phyloP scores from a whole-genome alignment of 2,329 filamentous ascomycete species.

The Zasmidium angulare region DNA sequence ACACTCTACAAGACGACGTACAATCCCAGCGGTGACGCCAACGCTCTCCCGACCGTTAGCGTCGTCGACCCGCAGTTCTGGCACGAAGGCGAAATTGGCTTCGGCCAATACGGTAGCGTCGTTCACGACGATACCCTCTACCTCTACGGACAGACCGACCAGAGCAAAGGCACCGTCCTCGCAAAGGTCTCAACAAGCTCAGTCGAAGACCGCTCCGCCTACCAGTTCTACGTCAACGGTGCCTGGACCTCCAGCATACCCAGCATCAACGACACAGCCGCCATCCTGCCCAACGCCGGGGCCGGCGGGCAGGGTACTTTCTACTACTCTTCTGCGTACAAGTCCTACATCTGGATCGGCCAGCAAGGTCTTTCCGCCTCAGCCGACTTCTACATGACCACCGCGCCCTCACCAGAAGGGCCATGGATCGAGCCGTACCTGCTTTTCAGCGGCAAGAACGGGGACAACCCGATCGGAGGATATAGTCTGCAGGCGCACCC shows the following conservation, averaged over 20 bases:
- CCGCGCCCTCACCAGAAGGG: conserved; percentile 31
- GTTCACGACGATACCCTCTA: conserved; percentile 19
- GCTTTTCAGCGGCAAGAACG: conserved; percentile 21
- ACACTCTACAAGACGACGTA: conserved; percentile 23
- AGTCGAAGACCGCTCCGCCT: conserved; percentile 23
- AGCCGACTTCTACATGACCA: conserved; percentile 30
- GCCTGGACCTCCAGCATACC: conserved; percentile 22
- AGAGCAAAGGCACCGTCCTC: conserved; percentile 14
- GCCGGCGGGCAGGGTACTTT: conserved; percentile 34
- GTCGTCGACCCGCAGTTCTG: conserved; percentile 22
- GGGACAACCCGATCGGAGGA: conserved; percentile 14
- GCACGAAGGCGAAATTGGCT: conserved; percentile 18
- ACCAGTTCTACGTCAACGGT: conserved; percentile 22
- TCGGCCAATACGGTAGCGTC: conserved; percentile 24
- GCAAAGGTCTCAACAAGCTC: conserved; percentile 18
- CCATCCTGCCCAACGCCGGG: conserved; percentile 24
- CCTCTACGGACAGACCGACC: conserved; percentile 23
- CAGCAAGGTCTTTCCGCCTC: conserved; percentile 14
- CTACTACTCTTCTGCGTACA: conserved; percentile 32
- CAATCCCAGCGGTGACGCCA: conserved; percentile 3
- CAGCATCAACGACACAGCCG: conserved; percentile 11
- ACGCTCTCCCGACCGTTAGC: conserved; percentile 18
- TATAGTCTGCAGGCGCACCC: conserved; percentile 28
- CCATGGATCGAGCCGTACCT: conserved; percentile 30
- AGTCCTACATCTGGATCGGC: conserved; percentile 35